Conservation (phyloP, 225 moss, liverwort and hornwort genomes). For the Pseudisothecium myosuroides region DNA sequence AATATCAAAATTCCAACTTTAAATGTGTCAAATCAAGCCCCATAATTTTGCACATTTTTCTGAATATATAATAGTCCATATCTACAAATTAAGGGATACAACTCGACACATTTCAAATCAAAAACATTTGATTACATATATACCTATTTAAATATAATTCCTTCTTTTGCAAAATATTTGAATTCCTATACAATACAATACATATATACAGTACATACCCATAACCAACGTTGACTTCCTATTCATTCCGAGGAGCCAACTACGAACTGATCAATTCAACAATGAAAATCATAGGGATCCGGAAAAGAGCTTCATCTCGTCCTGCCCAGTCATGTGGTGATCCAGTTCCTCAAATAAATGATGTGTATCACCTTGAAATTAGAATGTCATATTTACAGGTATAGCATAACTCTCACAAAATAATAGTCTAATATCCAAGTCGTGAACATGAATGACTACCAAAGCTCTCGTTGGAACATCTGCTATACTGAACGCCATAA, state of each 20-base stretch:
- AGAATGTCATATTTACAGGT: conserved; percentile 11
- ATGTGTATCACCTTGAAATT: background rate
- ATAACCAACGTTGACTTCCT: background rate
- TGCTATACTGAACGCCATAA: background rate
- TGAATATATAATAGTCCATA: no score
- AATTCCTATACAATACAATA: no score
- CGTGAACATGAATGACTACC: background rate
- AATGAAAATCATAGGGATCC: background rate
- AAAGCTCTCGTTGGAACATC: background rate
- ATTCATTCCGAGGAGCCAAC: background rate
- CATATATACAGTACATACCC: no score
- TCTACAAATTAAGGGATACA: no score
- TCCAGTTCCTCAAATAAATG: background rate
- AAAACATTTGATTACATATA: no score
- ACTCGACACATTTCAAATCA: no score
- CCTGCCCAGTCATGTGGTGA: background rate
- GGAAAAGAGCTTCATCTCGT: background rate
- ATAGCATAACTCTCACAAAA: background rate
- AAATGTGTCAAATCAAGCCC: no score
- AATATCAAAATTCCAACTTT: no score
- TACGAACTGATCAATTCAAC: background rate
- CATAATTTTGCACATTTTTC: no score
- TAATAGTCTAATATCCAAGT: background rate
- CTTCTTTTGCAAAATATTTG: no score
- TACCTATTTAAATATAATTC: no score